Evolutionary conservation across 1,284 basidiomycete species (phyloP).

Genomic region (Cutaneotrichosporon mucoides): DNA sequence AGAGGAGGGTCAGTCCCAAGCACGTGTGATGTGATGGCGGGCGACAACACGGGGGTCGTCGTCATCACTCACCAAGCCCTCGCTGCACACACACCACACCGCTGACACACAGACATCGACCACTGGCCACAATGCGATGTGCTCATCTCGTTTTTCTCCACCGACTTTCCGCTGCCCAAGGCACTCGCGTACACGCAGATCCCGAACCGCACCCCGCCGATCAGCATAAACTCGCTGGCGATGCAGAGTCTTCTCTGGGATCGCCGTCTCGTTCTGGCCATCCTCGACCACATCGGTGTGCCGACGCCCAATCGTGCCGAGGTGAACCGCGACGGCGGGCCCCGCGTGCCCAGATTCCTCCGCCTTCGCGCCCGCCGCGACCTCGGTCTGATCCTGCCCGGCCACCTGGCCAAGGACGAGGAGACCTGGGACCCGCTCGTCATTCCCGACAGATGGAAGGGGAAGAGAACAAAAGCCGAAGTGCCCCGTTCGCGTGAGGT

Average conservation of each 20-base stretch:
- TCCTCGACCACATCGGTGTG: conserved; percentile 87
- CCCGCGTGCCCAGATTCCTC: conserved; percentile 71
- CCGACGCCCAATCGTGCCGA: conserved; percentile 86
- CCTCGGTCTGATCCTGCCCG: conserved; percentile 64
- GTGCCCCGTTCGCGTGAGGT: conserved; percentile 73
- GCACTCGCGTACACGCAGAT: conserved; percentile 92
- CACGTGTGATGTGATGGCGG: neutral
- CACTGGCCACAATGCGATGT: conserved; percentile 98
- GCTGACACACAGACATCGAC: conserved; percentile 65
- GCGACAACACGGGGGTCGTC: too few species aligned
- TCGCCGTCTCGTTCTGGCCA: conserved; percentile 81
- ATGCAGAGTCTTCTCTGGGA: conserved; percentile 97
- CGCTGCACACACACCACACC: too few species aligned
- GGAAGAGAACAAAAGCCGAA: conserved; percentile 53
- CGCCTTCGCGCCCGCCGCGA: conserved; percentile 67
- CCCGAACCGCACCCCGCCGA: conserved; percentile 63
- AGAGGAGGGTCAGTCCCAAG: conserved; percentile 68
- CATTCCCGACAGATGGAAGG: conserved; percentile 46
- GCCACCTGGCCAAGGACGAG: conserved; percentile 45
- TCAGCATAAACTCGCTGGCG: conserved; percentile 92
- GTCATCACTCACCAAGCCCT: neutral
- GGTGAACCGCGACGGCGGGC: conserved; percentile 91
- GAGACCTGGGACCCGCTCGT: conserved; percentile 44
- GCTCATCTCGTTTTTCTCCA: conserved; percentile 98
- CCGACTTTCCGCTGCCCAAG: conserved; percentile 96